Evolutionary conservation across 1,284 basidiomycete genomes (phyloP).

Genomic region (Bondarzewia mesenterica): DNA sequence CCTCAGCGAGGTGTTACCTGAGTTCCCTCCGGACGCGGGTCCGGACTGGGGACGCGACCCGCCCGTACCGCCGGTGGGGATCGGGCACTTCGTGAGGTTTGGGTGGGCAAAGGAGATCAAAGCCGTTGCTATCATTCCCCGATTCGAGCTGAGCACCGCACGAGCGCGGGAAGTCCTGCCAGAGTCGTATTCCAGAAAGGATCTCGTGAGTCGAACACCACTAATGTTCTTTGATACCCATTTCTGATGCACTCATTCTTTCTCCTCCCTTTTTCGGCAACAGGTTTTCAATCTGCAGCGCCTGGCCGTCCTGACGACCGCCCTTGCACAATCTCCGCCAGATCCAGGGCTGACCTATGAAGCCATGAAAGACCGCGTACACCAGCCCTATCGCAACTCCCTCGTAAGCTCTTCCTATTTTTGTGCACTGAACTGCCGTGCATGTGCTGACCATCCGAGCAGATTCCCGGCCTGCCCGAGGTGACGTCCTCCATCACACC

Average conservation of each 20-base stretch:
- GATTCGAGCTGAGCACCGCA: constrained; percentile 95
- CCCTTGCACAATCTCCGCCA: constrained; percentile 84
- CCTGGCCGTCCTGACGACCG: constrained; percentile 95
- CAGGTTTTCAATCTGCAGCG: constrained; percentile 98
- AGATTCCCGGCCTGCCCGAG: constrained; percentile 94
- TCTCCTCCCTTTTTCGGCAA: neutral
- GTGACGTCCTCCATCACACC: constrained; percentile 89
- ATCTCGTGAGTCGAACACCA: constrained; percentile 83
- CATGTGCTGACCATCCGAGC: constrained; percentile 3
- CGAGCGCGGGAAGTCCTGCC: constrained; percentile 90
- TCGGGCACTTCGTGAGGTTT: constrained; percentile 93
- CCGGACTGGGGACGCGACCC: constrained; percentile 87
- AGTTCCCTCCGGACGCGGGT: constrained; percentile 90
- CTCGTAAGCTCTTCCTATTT: constrained; percentile 43
- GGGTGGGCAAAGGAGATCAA: constrained; percentile 84
- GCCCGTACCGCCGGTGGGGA: constrained; percentile 81
- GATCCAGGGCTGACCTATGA: constrained; percentile 95
- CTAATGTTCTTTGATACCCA: neutral
- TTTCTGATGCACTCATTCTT: constrained; percentile 21
- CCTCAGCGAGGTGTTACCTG: constrained; percentile 96
- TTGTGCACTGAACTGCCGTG: neutral
- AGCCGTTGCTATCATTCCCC: constrained; percentile 91
- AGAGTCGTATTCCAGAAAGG: constrained; percentile 77
- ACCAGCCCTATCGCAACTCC: constrained; percentile 91
- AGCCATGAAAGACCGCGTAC: constrained; percentile 98